Evolutionary conservation across 1,284 basidiomycete species (phyloP).

Genomic region (Cutaneotrichosporon spelunceum): DNA sequence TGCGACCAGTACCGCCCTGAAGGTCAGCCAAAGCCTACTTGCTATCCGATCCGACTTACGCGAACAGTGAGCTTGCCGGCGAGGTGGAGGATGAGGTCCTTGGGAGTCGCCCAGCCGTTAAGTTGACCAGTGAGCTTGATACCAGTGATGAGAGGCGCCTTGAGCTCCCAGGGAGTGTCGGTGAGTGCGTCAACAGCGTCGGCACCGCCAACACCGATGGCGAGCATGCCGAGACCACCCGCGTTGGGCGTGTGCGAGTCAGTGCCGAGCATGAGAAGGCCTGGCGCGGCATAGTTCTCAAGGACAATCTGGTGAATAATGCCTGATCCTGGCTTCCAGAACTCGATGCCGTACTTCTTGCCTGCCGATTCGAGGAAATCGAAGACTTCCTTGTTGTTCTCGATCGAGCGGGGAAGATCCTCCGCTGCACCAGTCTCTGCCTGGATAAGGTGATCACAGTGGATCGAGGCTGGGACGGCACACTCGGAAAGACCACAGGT

Average conservation of each 20-base stretch:
- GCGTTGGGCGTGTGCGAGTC: constrained; percentile 99
- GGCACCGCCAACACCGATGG: constrained; percentile 97
- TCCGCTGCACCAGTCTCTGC: constrained; percentile 55
- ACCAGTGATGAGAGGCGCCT: constrained; percentile 87
- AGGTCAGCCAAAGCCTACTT: background rate
- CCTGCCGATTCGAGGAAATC: constrained; percentile 95
- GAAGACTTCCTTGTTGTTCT: constrained; percentile 93
- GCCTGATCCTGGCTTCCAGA: constrained; percentile 93
- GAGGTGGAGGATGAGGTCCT: constrained; percentile 92
- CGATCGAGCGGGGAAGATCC: constrained; percentile 62
- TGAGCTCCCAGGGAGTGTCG: constrained; percentile 96
- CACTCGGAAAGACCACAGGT: constrained; percentile 83
- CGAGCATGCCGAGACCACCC: constrained; percentile 94
- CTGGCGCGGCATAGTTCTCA: constrained; percentile 88
- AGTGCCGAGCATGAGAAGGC: constrained; percentile 59
- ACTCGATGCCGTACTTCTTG: constrained; percentile 82
- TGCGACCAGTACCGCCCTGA: constrained; percentile 90
- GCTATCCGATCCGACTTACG: constrained; percentile 54
- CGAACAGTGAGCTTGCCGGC: constrained; percentile 92
- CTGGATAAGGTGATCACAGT: constrained; percentile 97
- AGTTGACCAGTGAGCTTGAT: constrained; percentile 86
- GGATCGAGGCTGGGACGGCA: constrained; percentile 81
- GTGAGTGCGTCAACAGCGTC: constrained; percentile 99
- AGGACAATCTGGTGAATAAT: constrained; percentile 94
- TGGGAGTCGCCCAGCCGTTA: constrained; percentile 89